Conservation (phyloP, 2,329 filamentous ascomycete genomes). For the Botrytis pseudocinerea region DNA sequence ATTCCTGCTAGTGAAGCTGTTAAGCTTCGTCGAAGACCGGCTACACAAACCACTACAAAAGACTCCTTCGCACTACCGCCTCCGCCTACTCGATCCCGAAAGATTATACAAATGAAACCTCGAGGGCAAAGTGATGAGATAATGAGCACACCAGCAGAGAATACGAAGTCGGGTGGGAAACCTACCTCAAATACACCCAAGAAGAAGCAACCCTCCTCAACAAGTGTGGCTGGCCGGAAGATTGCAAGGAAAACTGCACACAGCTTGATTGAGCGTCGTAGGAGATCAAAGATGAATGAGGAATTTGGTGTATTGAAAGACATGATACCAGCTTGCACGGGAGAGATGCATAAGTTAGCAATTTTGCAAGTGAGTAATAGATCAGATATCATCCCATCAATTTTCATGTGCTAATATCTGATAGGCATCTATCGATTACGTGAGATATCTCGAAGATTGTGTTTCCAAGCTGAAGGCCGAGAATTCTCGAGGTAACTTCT, state of each 20-base stretch:
- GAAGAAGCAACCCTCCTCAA: conserved; percentile 74
- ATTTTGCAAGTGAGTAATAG: conserved; percentile 74
- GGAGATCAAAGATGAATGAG: conserved; percentile 98
- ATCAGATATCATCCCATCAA: too few species aligned
- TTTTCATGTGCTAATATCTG: conserved; percentile 20
- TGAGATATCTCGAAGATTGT: conserved; percentile 90
- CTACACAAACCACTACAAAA: conserved; percentile 47
- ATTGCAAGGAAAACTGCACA: conserved; percentile 95
- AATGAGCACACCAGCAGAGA: conserved; percentile 25
- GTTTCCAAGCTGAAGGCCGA: conserved; percentile 73
- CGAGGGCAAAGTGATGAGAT: conserved; percentile 46
- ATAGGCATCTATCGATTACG: conserved; percentile 93
- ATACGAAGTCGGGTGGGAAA: conserved; percentile 28
- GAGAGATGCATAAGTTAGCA: conserved; percentile 97
- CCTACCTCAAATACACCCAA: conserved; percentile 48
- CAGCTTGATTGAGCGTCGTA: conserved; percentile 85
- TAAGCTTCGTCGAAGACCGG: conserved; percentile 49
- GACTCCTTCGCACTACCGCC: conserved; percentile 80
- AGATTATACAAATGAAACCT: conserved; percentile 98
- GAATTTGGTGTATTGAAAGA: conserved; percentile 91
- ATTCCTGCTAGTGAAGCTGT: conserved; percentile 45
- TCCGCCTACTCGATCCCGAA: conserved; percentile 85
- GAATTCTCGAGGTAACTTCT: conserved; percentile 36
- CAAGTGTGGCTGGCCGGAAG: conserved; percentile 86
- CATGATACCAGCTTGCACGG: conserved; percentile 94